Conservation (phyloP, 768 basidiomycete genomes). For the Pisolithus microcarpus region DNA sequence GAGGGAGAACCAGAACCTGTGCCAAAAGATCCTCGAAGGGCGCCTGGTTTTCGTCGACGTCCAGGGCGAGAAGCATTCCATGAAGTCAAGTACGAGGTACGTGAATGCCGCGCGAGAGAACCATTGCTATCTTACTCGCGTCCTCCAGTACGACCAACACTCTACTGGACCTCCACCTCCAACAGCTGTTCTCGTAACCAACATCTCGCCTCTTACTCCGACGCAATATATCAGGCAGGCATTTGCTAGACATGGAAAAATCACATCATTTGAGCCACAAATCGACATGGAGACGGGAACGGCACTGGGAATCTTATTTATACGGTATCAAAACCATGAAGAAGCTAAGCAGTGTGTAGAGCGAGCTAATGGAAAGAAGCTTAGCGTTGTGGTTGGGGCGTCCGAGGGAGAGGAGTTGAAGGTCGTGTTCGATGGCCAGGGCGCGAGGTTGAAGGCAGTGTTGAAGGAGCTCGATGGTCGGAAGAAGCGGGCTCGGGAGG, state of each 20-base stretch:
- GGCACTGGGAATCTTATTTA: slow-evolving; percentile 72
- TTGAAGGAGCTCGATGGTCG: slow-evolving; percentile 55
- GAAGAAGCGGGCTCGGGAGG: slow-evolving; percentile 40
- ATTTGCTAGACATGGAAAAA: slow-evolving; percentile 54
- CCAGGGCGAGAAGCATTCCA: slow-evolving; percentile 35
- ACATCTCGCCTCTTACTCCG: slow-evolving; percentile 66
- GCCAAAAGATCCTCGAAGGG: slow-evolving; percentile 50
- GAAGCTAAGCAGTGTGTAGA: slow-evolving; percentile 64
- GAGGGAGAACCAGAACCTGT: slow-evolving; percentile 35
- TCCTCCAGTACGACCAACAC: slow-evolving; percentile 61
- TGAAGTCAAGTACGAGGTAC: slow-evolving; percentile 51
- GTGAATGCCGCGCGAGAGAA: slow-evolving; percentile 13
- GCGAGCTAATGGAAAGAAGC: slow-evolving; percentile 57
- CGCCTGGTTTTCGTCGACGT: slow-evolving; percentile 28
- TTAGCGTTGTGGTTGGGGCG: slow-evolving; percentile 39
- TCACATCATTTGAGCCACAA: slow-evolving; percentile 67
- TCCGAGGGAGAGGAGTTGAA: slow-evolving; percentile 54
- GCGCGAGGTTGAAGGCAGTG: slow-evolving; percentile 53
- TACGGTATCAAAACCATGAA: slow-evolving; percentile 58
- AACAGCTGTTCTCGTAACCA: slow-evolving; percentile 62
- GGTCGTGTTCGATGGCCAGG: slow-evolving; percentile 77
- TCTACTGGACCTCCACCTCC: slow-evolving; percentile 71
- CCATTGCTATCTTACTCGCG: slow-evolving; percentile 1
- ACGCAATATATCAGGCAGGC: slow-evolving; percentile 56
- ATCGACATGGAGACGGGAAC: slow-evolving; percentile 76